phyloP scores from a whole-genome alignment of 106 monocot genomes.

The Dendrobium catenatum region DNA sequence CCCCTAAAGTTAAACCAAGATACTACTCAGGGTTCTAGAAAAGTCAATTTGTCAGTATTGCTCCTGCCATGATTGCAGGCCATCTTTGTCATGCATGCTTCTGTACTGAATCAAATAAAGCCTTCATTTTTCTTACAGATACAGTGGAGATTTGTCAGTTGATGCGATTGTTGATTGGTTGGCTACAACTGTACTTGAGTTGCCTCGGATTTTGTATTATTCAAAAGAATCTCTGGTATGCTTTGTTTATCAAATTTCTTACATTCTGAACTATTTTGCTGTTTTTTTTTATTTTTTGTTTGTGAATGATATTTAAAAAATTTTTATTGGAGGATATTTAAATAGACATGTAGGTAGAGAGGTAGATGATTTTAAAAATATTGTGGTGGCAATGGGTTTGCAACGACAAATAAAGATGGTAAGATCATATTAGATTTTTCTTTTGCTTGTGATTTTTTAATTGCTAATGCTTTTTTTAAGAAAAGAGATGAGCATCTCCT shows the following conservation, averaged over 20 bases:
- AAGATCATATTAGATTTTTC: no score
- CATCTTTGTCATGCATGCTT: background rate
- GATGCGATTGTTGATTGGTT: slow-evolving; percentile 95
- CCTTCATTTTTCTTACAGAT: slow-evolving; percentile 29
- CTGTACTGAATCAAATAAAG: background rate
- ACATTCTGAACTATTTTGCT: background rate
- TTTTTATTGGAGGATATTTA: no score
- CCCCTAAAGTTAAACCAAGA: background rate
- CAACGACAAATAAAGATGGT: no score
- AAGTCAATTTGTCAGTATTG: background rate
- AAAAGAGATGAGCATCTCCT: no score
- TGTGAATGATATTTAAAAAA: background rate
- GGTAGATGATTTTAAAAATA: no score
- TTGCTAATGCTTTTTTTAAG: no score
- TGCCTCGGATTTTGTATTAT: slow-evolving; percentile 87
- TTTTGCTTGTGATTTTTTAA: no score
- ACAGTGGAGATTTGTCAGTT: slow-evolving; percentile 66
- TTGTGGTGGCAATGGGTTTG: no score
- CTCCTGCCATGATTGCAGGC: background rate
- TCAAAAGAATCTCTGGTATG: slow-evolving; percentile 83
- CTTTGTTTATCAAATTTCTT: background rate
- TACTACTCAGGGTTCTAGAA: background rate
- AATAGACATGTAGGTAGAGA: no score
- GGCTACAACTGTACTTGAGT: slow-evolving; percentile 65
- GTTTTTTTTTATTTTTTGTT: background rate